Evolutionary conservation across 2,329 filamentous ascomycete genomes (phyloP), one percentile per base, ranked within the genome.

Genomic region (Apiospora marii): DNA sequence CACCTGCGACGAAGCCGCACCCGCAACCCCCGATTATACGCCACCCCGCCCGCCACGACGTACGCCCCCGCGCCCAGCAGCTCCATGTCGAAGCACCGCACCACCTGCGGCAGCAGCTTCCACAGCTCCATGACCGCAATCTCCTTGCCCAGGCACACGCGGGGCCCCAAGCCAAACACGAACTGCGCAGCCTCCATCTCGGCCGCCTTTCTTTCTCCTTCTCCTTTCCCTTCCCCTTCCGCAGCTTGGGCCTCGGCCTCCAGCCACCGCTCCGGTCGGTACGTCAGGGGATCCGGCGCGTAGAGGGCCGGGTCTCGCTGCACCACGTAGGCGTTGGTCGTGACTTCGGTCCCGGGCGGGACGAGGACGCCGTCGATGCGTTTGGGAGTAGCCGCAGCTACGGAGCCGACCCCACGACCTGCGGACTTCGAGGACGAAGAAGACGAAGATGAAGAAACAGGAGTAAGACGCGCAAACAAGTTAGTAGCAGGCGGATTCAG

Each of bases 211-310:
- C 44, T 53, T 24, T 61, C 68, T 4, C 37, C 37, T 41, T 30
- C 27, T 4, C 27, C 27, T 30, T n/a, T n/a, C n/a, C 27, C 27
- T 30, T 30, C 27, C 27, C 37, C 37, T 41, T 41, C 10, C 37
- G 37, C n/a, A n/a, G 37, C 10, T 41, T 41, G 6, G 10, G 37
- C 37, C 10, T 68, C 73, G 41, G 27, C 51, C 30, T 72, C 75
- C 48, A 81, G 34, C 81, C 81, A 83, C 24, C 81, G 74, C 72
- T 81, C 80, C 13, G 81, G 81, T 10, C 74, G 73, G 69, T 77
- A 83, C 1, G 74, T 70, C 64, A 80, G 77, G 4, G 80, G 77
- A 72, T 82, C 80, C 6, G 78, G 76, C 12, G 79, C 79, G 51
- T 80, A 82, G 4, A 83, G 72, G 0, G 41, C 74, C 22, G 74